phyloP scores from a whole-genome alignment of 2,329 filamentous ascomycete genomes.

The Dactylellina parvicollis region DNA sequence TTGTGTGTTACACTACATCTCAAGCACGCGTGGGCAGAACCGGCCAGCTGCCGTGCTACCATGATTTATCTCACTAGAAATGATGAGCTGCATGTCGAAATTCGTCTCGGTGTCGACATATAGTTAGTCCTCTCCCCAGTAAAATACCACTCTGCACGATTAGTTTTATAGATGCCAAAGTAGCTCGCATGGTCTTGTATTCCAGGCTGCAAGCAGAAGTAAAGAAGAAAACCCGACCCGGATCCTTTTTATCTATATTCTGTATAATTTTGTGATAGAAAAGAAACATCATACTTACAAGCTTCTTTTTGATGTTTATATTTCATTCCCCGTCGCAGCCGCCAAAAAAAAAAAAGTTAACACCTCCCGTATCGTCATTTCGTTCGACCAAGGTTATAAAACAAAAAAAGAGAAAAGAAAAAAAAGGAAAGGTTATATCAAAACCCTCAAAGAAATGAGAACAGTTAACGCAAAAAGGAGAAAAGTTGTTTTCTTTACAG shows the following conservation, averaged over 20 bases:
- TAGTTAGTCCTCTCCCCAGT: too few relatives aligned
- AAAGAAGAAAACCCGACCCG: not conserved
- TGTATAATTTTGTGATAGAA: conserved; percentile 5
- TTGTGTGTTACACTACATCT: not conserved
- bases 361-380: conserved; percentile 38
- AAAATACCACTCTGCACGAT: too few relatives aligned
- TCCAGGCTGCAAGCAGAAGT: too few relatives aligned
- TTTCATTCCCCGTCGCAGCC: conserved; percentile 20
- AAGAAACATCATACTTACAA: not conserved
- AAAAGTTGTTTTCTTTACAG: conserved; percentile 41
- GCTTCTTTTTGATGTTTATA: conserved; percentile 22
- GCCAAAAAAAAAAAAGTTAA: not conserved
- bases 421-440: not conserved
- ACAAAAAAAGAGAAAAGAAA: conserved; percentile 5
- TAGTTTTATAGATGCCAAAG: too few relatives aligned
- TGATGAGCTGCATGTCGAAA: too few relatives aligned
- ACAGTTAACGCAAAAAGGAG: conserved; percentile 15
- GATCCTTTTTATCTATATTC: not conserved
- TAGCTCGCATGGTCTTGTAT: too few relatives aligned
- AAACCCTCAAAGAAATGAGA: not conserved
- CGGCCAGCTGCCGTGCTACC: too few relatives aligned
- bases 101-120: too few relatives aligned
- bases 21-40: not conserved
- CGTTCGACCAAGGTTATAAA: conserved; percentile 13
- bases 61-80: too few relatives aligned